Evolutionary conservation across 805 yeast genomes (phyloP), one percentile per base, ranked within the genome.

Genomic region (Candida corydali): DNA sequence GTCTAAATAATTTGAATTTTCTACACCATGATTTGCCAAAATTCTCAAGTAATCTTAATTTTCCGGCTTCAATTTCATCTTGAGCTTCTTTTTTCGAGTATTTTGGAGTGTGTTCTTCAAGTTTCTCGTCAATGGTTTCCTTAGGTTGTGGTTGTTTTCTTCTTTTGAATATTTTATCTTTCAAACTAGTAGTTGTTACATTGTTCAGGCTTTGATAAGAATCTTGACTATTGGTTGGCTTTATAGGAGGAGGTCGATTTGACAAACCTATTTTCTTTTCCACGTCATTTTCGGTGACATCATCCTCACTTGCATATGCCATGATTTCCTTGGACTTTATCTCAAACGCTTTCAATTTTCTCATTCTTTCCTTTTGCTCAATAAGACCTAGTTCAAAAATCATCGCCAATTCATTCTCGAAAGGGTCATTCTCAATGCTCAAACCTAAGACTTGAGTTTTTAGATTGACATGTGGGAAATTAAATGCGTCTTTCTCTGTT

Each of bases 361-460:
- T 75, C 9, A 75, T 34, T 42, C 96, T 67, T 35, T 68, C 63
- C 44, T 65, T 69, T 52, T 86, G 94, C 46, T 81, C 91, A n/a
- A 68, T 40, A 15, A 61, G 34, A 1, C 95, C 95, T 8, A 82
- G 66, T 46, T 81, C 80, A 49, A 73, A 79, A 18, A 82, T 75
- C 50, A 76, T 65, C 16, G 76, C 73, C 32, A 89, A 60, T 47
- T 86, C 80, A 6, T 79, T 67, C 57, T 91, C 98, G 55, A 89
- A 88, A 6, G 95, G 91, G 57, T 91, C 97, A 55, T 86, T 95
- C 38, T 86, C 95, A 44, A 88, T 68, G 17, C 82, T 70, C 26
- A 88, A 61, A 4, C 82, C 65, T 43, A 86, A 67, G 27, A 75
- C 64, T 5, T 65, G 65, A 0, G 94, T 66, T 28, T 63, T 70